Percentiles rank a stretch among this genome's conserved stretches.
Evolutionary conservation across 108 stramenopile species (phyloP).

Genomic region (Skeletonema marinoi): DNA sequence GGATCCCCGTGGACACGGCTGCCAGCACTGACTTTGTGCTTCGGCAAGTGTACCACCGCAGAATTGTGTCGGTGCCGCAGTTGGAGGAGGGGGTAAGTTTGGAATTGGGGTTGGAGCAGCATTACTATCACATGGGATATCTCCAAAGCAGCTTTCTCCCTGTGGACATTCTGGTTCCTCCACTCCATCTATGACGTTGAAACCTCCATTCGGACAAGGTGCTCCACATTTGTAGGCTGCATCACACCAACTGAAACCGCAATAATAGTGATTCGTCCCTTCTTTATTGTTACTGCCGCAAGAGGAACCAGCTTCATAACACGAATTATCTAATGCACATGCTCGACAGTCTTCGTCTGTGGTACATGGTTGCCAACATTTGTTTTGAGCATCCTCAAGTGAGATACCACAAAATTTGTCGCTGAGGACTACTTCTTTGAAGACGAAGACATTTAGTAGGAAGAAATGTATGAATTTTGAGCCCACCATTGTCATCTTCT

Average conservation of each 20-base stretch:
- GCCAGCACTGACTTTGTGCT: slow-evolving; percentile 39
- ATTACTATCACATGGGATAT: slow-evolving; percentile 30
- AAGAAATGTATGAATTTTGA: background rate
- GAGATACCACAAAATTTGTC: slow-evolving; percentile 40
- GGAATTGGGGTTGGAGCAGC: background rate
- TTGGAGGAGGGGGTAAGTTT: slow-evolving; percentile 6
- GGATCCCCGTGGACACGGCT: slow-evolving; percentile 42
- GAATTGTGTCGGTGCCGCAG: slow-evolving; percentile 12
- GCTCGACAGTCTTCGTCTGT: slow-evolving; percentile 29
- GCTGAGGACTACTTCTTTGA: background rate
- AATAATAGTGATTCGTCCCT: slow-evolving; percentile 26
- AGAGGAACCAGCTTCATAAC: slow-evolving; percentile 18
- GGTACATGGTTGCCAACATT: slow-evolving; percentile 45
- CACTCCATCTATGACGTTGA: background rate
- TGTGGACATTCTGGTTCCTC: slow-evolving; percentile 14
- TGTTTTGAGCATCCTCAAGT: slow-evolving; percentile 10
- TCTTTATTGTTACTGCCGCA: slow-evolving; percentile 8
- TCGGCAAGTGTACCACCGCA: slow-evolving; percentile 23
- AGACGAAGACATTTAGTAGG: background rate
- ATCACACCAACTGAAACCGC: slow-evolving; percentile 41
- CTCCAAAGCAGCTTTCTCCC: background rate
- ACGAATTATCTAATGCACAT: slow-evolving; percentile 1
- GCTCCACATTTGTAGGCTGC: slow-evolving; percentile 33
- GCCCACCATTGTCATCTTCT: background rate
- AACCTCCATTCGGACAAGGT: slow-evolving; percentile 24